A percentile compares a stretch with the other conserved stretches of the same genome.
These are phyloP conservation scores for Rhizopus sp. DNA, from an alignment of 371 early-diverging fungal genomes.

Conservation along the genomic window DNA sequence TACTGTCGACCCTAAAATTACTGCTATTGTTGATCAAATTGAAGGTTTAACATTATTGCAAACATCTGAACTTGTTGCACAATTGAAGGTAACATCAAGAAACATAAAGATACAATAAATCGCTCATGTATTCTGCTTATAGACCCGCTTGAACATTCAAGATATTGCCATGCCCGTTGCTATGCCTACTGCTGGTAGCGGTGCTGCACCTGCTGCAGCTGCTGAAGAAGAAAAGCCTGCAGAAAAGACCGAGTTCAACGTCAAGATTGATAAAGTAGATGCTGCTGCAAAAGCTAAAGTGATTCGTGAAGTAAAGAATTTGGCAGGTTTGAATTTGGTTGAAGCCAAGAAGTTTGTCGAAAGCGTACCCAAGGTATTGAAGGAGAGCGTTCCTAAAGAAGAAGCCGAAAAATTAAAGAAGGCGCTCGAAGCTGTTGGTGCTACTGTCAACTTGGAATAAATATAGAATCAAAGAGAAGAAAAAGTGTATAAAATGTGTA, in stretches of 20 bases:
- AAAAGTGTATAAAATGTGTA: constrained; percentile 2
- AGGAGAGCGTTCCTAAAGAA: constrained; percentile 90
- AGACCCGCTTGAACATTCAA: constrained; percentile 89
- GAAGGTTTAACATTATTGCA: constrained; percentile 87
- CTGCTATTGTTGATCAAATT: constrained; percentile 87
- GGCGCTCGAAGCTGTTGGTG: constrained; percentile 92
- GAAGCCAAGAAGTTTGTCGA: constrained; percentile 99
- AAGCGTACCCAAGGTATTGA: constrained; percentile 93
- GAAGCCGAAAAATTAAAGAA: constrained; percentile 98
- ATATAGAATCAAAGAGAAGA: constrained; percentile 6
- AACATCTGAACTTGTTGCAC: constrained; percentile 85
- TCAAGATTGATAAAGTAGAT: constrained; percentile 96
- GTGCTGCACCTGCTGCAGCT: constrained; percentile 67
- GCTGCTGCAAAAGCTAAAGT: constrained; percentile 96
- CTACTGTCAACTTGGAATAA: constrained; percentile 91
- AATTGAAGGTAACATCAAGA: constrained; percentile 75
- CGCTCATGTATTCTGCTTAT: constrained; percentile 7
- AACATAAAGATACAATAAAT: background rate
- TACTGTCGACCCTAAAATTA: constrained; percentile 72
- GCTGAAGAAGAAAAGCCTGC: constrained; percentile 81
- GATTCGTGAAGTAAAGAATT: constrained; percentile 95
- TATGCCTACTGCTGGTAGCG: constrained; percentile 67
- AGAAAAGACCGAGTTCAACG: constrained; percentile 92
- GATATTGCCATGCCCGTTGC: constrained; percentile 88
- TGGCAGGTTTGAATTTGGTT: constrained; percentile 93